Evolutionary conservation across 345 rosid species (phyloP), one percentile per base, ranked within the genome.

Genomic region (Hibiscus trionum): DNA sequence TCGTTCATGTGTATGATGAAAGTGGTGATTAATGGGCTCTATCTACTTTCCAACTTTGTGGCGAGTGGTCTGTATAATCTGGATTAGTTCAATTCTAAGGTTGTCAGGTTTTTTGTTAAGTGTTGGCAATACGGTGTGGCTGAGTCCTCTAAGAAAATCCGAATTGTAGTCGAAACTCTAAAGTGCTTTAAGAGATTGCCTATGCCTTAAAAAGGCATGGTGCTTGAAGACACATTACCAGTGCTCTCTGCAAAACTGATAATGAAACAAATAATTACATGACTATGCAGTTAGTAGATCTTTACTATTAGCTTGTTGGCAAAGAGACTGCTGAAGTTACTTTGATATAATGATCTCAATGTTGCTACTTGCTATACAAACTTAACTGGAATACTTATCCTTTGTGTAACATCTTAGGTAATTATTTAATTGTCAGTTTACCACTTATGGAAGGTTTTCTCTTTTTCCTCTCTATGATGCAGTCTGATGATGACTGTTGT

Each of bases 401-500:
- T 62, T 35, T 35, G 16, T 16, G 9, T 64, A 42, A 65, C 31
- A 21, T 26, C 55, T 50, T 50, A 50, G 19, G 9, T 67, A 50
- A 29, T 50, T 49, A 50, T 50, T 50, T 16, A 15, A 50, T 50
- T 50, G 4, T 67, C 49, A 27, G 15, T 29, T n/a, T 67, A 5
- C 26, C 26, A 67, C 42, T 50, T 27, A 67, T 10, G 59, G 50
- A 16, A 49, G 58, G 44, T 16, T 66, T 47, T 47, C 21, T 27
- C 71, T 47, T 59, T 66, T 42, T 31, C 14, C 35, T 55, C 29
- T 62, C 26, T 44, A 16, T 42, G 64, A 16, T 79, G 72, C 81
- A 93, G 98, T 55, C 93, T n/a, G 93, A 88, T 77, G 98, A 88
- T 66, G 77, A 91, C 57, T 93, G 96, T 61, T 93, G 98, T 77